Percentiles rank a stretch among this genome's conserved stretches.
Conservation (phyloP, 2,329 filamentous ascomycete genomes). For the Karstenula rhodostoma region DNA sequence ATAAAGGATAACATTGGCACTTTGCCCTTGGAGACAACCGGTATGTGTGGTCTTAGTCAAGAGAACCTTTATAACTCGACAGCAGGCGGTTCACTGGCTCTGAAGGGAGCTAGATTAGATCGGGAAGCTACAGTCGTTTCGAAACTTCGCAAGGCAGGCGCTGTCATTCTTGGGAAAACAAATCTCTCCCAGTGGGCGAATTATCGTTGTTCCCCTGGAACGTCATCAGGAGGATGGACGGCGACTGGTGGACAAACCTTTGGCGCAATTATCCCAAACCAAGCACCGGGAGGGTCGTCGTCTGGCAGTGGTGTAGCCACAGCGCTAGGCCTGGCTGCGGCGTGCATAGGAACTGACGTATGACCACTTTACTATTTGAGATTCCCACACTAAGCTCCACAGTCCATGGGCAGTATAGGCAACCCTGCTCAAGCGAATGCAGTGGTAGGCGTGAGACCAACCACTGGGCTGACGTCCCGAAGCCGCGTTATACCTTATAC, state of each 20-base stretch:
- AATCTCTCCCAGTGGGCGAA: slow-evolving; percentile 70
- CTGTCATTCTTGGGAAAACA: slow-evolving; percentile 69
- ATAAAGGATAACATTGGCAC: slow-evolving; percentile 72
- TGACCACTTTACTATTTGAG: not conserved
- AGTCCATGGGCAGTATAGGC: slow-evolving; percentile 66
- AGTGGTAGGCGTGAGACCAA: slow-evolving; percentile 65
- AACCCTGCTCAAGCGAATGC: slow-evolving; percentile 62
- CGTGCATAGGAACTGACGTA: slow-evolving; percentile 66
- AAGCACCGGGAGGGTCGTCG: slow-evolving; percentile 67
- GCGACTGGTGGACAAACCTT: slow-evolving; percentile 66
- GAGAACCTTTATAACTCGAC: too few relatives aligned
- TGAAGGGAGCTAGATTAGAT: slow-evolving; percentile 63
- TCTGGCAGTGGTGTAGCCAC: slow-evolving; percentile 66
- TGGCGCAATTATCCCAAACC: slow-evolving; percentile 64
- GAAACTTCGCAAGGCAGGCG: slow-evolving; percentile 66
- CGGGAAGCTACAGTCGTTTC: slow-evolving; percentile 63
- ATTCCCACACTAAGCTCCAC: slow-evolving; percentile 37
- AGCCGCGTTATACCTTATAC: slow-evolving; percentile 69
- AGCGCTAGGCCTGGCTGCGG: slow-evolving; percentile 64
- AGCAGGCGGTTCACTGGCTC: slow-evolving; percentile 65
- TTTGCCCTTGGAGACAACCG: too few relatives aligned
- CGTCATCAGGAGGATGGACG: slow-evolving; percentile 66
- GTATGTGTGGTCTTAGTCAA: too few relatives aligned
- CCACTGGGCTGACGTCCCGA: slow-evolving; percentile 67
- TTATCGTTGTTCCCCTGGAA: slow-evolving; percentile 57